Conservation (phyloP, 306 rosid species). For the Cucurbita pepo region DNA sequence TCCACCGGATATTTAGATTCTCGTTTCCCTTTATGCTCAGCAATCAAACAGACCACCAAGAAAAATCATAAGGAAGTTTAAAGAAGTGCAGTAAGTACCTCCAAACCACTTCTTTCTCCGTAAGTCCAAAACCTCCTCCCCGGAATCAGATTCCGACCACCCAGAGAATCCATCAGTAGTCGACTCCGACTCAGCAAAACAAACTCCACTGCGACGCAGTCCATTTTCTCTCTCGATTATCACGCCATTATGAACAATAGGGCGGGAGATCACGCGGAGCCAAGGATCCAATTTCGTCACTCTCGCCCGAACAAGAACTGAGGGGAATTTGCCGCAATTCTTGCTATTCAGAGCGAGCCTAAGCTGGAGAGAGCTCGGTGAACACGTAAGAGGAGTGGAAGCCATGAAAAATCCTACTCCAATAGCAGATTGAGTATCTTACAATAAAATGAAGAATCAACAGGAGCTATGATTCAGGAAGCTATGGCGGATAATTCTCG, state of each 20-base stretch:
- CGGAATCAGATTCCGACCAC: conserved; percentile 47
- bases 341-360: conserved; percentile 43
- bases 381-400: conserved; percentile 33
- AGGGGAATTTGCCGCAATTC: conserved; percentile 24
- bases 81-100: conserved; percentile 42
- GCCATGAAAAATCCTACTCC: conserved; percentile 29
- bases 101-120: conserved; percentile 29
- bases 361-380: conserved; percentile 90
- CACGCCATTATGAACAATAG: conserved; percentile 17
- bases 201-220: conserved; percentile 7
- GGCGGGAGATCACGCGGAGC: conserved; percentile 18
- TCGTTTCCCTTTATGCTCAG: not conserved
- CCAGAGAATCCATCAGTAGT: conserved; percentile 51
- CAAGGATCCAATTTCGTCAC: conserved; percentile 23
- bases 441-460: not conserved
- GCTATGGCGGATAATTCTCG: not conserved
- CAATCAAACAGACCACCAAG: not conserved
- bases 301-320: conserved; percentile 17
- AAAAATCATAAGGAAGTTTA: not conserved
- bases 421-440: not conserved
- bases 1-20: not conserved
- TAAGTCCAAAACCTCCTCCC: conserved; percentile 15
- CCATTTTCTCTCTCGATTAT: conserved; percentile 8
- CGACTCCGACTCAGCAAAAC: conserved; percentile 26
- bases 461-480: not conserved